Evolutionary conservation across 805 yeast species (phyloP), one percentile per base, ranked within the genome.

Genomic region (Nakazawaea laoshanensis): DNA sequence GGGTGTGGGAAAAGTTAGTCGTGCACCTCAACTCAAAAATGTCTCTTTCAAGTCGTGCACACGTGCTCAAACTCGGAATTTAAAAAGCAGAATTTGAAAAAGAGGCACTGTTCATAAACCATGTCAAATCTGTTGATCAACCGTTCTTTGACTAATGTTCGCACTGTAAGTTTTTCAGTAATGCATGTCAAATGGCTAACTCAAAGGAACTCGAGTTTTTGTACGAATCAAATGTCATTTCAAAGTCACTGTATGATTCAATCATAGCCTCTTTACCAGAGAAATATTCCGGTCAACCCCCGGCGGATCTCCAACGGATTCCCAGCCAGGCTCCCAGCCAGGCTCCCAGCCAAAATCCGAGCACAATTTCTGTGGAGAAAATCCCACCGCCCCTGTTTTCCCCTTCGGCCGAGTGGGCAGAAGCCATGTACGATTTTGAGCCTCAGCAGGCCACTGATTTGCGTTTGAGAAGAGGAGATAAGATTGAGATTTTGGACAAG

Each of bases 391-490:
- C 32, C 3, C 6, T 40, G 3, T 7, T 18, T 11, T 13, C 37
- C 10, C 13, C 27, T 13, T 7, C 35, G 11, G 9, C 23, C 7
- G 69, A 70, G 34, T 65, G 56, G 12, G 78, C 66, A 1, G 85
- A 74, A 42, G 96, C 86, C 0, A 36, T 82, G 29, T 92, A 82
- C 56, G 84, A 74, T 45, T 89, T 78, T 57, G 54, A 58, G 6
- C 77, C 94, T 0, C 83, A 77, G 44, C 86, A 84, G 51, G 61
- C 71, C 1, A 89, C 77, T 21, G 98, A 89, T 54, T 59, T 89
- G 46, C 57, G 52, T 7, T 63, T 89, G 13, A 47, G 44, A 22
- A 65, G 59, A 24, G 96, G 94, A 35, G 89, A 81, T 41, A 74
- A 69, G 46, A 53, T 92, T 30, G 68, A 70, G 20, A 72, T 92